Base-by-base conservation (phyloP, 1,284 basidiomycete genomes). In the Schizophyllum commune region DNA sequence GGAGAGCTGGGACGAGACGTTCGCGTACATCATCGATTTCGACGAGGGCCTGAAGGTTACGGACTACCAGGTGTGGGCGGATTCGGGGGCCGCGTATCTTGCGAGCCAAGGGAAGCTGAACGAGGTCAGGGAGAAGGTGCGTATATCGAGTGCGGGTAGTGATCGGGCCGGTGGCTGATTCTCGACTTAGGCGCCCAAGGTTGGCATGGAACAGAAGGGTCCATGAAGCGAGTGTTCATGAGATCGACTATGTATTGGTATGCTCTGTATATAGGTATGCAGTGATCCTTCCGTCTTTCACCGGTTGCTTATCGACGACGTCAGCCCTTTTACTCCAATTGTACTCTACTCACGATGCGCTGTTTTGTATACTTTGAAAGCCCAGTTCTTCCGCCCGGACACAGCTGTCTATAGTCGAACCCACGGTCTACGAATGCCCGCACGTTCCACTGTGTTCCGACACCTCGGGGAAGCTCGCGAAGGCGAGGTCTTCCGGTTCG, bases 21-120 rank as follows among this genome's bases (percentile, higher is more conserved):
- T 88, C 67, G 73, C 75, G 7, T 87, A 86, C 67, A 75, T 80
- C 19, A 70, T 88, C 62, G 81, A 84, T 67, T 86, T 87, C 68
- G 85, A 87, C 62, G 75, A 82, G 21, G 75, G 79, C 47, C 67
- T 71, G 57, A 86, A 82, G 70, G 73, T 88, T 21, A 75, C 74
- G 27, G 73, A 78, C 56, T 86, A 85, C 74, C 81, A 88, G 67
- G 78, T 88, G 0, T 88, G 85, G 85, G 84, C 83, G 13, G 86
- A 88, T 69, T 81, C 84, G 4, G 85, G 84, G 8, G 81, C 84
- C 7, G 79, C 82, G 15, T 85, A 85, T 69, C 75, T 88, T 33
- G 85, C 85, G 5, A 76, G 80, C 34, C 73, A 70, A 52, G 84
- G 86, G n/a, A 68, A 75, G 67, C 68, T 85, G 55, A 64, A 68